phyloP scores from a whole-genome alignment of 2,329 filamentous ascomycete species.

The Chalaropsis ovoidea region DNA sequence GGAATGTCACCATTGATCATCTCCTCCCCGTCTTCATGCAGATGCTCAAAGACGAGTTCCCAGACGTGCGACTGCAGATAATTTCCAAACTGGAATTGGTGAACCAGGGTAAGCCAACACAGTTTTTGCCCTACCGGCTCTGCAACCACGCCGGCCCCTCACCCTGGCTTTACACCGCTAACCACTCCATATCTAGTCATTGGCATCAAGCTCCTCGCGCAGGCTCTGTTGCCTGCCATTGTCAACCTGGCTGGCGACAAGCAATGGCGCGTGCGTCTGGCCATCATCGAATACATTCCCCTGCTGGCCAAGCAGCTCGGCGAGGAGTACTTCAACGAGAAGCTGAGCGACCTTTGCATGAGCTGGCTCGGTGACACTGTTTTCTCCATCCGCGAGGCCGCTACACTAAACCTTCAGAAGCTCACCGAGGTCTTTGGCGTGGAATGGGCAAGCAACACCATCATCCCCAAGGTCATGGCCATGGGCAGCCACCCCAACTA shows the following conservation, averaged over 20 bases:
- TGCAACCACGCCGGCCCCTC: background rate
- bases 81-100: slow-evolving; percentile 99
- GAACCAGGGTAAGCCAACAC: slow-evolving; percentile 61
- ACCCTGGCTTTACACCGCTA: background rate
- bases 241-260: slow-evolving; percentile 97
- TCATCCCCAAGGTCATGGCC: slow-evolving; percentile 95
- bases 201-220: slow-evolving; percentile 90
- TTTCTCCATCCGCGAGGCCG: slow-evolving; percentile 95
- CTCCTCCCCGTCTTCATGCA: slow-evolving; percentile 97
- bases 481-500: slow-evolving; percentile 99
- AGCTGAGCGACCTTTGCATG: slow-evolving; percentile 92
- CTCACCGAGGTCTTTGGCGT: slow-evolving; percentile 97
- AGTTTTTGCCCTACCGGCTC: background rate
- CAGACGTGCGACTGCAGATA: slow-evolving; percentile 94
- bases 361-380: slow-evolving; percentile 97
- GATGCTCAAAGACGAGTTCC: slow-evolving; percentile 99
- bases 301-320: slow-evolving; percentile 90
- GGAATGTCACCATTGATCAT: slow-evolving; percentile 74
- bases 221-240: slow-evolving; percentile 92
- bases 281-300: slow-evolving; percentile 98
- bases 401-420: slow-evolving; percentile 96
- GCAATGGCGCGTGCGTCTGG: slow-evolving; percentile 94
- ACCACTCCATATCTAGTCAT: slow-evolving; percentile 53
- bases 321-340: slow-evolving; percentile 96
- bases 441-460: slow-evolving; percentile 92